phyloP scores from a whole-genome alignment of 495 filamentous ascomycete genomes.

The Neurospora tetraspora region DNA sequence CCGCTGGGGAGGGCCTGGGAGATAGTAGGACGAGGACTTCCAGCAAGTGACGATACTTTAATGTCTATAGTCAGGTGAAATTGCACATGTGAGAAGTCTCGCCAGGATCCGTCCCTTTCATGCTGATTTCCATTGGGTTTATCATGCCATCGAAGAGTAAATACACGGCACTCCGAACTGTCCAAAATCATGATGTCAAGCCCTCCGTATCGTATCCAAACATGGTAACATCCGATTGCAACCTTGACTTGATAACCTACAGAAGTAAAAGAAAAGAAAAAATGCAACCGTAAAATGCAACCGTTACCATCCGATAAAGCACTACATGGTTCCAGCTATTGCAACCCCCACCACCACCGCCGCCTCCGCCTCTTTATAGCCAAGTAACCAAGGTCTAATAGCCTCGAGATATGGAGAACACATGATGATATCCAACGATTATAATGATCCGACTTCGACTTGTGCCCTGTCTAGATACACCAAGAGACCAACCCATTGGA shows the following conservation, averaged over 20 bases:
- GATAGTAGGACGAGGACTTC: neutral
- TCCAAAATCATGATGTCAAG: neutral
- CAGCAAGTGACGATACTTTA: too few species aligned
- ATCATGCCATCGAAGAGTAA: too few species aligned
- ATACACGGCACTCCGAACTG: too few species aligned
- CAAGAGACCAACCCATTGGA: neutral
- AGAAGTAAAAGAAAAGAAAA: neutral
- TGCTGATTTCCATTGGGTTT: too few species aligned
- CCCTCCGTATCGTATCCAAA: neutral
- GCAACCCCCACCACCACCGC: neutral
- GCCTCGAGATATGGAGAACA: neutral
- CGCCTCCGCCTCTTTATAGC: neutral
- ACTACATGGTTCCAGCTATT: too few species aligned
- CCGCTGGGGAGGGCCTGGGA: neutral
- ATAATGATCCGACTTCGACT: neutral
- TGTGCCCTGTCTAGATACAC: neutral
- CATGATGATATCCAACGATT: neutral
- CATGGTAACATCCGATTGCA: neutral
- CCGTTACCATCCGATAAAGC: too few species aligned
- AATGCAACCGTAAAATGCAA: neutral
- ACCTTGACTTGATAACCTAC: neutral
- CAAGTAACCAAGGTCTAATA: neutral
- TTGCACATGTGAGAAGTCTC: too few species aligned
- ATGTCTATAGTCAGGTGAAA: too few species aligned
- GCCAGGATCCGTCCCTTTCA: too few species aligned